phyloP scores from a whole-genome alignment of 352 stramenopile species.

The Chrysophaeum taylorii region DNA sequence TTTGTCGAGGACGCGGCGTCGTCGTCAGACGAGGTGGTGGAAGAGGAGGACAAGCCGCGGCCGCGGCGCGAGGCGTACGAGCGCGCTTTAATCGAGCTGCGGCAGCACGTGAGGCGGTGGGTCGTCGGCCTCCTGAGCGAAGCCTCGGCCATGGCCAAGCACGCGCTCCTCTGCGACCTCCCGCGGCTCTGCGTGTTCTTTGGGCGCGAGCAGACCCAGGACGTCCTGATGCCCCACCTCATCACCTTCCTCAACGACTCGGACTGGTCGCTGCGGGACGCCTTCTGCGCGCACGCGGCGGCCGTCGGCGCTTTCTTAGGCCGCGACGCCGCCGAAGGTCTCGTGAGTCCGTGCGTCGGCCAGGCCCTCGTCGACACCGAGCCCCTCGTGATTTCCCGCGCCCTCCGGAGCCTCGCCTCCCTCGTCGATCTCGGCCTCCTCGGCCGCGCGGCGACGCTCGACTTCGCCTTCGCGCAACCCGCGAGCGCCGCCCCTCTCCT shows the following conservation, averaged over 20 bases:
- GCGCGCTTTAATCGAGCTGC: constrained; percentile 72
- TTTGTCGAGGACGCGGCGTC: constrained; percentile 36
- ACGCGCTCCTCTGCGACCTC: constrained; percentile 80
- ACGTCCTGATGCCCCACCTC: constrained; percentile 83
- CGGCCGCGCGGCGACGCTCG: constrained; percentile 45
- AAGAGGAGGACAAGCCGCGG: too few species aligned
- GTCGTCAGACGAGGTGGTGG: too few species aligned
- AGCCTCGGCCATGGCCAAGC: constrained; percentile 81
- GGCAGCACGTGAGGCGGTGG: constrained; percentile 82
- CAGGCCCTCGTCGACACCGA: constrained; percentile 88
- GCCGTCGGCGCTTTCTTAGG: constrained; percentile 86
- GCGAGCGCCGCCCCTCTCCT: constrained; percentile 56
- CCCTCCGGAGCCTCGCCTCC: constrained; percentile 72
- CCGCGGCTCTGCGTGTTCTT: constrained; percentile 93
- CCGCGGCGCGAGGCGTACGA: constrained; percentile 62
- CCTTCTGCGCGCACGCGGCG: constrained; percentile 80
- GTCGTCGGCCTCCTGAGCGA: constrained; percentile 79
- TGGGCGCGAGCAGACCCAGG: constrained; percentile 45
- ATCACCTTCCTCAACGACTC: constrained; percentile 93
- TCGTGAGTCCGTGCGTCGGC: constrained; percentile 93
- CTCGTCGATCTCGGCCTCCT: constrained; percentile 82
- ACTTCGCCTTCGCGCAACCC: constrained; percentile 63
- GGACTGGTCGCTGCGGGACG: constrained; percentile 59
- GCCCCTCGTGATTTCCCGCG: constrained; percentile 84
- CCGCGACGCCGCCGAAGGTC: constrained; percentile 76